These are phyloP conservation scores for Suillus decipiens DNA, from an alignment of 768 basidiomycete species.

Conservation along the genomic window DNA sequence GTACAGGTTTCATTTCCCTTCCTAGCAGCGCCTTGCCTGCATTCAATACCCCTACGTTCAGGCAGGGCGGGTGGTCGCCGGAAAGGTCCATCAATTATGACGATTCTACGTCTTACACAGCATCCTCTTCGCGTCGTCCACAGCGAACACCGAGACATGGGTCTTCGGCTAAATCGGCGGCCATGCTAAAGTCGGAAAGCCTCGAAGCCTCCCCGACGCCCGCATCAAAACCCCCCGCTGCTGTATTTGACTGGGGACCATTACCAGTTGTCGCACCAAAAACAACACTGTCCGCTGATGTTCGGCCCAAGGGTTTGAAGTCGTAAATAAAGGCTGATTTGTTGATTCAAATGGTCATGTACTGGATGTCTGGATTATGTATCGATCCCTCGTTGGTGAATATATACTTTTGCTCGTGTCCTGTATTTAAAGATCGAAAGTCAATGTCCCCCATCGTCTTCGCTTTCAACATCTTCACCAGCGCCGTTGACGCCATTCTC, in stretches of 20 bases:
- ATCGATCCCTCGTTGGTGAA: neutral
- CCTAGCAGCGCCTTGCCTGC: conserved; percentile 24
- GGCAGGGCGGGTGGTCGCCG: conserved; percentile 25
- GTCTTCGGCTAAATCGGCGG: conserved; percentile 5
- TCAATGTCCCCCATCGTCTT: neutral
- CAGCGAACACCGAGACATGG: conserved; percentile 6
- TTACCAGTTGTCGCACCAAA: conserved; percentile 17
- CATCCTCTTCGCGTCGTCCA: conserved; percentile 23
- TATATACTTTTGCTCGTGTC: conserved; percentile 4
- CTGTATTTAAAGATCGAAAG: neutral
- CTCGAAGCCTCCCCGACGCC: conserved; percentile 2
- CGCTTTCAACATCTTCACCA: conserved; percentile 17
- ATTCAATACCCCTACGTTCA: conserved; percentile 23
- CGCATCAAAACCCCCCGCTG: conserved; percentile 6
- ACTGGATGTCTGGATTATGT: conserved; percentile 1
- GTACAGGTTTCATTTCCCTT: conserved; percentile 8
- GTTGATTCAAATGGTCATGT: conserved; percentile 2
- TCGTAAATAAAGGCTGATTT: conserved; percentile 4
- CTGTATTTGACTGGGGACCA: conserved; percentile 25
- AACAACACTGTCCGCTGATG: conserved; percentile 19
- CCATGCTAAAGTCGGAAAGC: conserved; percentile 6
- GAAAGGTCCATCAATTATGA: conserved; percentile 20
- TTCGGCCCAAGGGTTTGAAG: conserved; percentile 4
- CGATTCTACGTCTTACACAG: conserved; percentile 15
- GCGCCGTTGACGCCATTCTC: conserved; percentile 19